Evolutionary conservation across 176 grass and related monocot genomes (phyloP), one percentile per base, ranked within the genome.

Genomic region (Carex myosuroides): DNA sequence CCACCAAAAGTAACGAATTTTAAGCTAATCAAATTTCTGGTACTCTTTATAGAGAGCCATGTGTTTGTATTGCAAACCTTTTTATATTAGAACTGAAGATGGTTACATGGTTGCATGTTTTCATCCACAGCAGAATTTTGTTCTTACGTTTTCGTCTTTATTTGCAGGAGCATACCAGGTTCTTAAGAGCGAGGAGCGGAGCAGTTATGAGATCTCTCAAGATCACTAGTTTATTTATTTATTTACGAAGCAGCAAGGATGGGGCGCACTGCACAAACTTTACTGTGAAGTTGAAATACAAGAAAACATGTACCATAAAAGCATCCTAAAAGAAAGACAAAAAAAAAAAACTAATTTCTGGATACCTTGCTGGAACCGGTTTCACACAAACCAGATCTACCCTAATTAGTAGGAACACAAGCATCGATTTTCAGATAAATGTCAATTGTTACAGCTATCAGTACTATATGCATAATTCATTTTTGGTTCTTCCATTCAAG

Each of bases 81-180:
- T 13, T 46, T 46, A 46, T 46, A 62, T n/a, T 62, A 24, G 60
- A 10, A 62, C 20, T 21, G 1, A 18, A 20, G 60, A 62, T 62
- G 60, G 60, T 22, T 62, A 59, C 13, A 18, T n/a, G 44, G 8
- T 48, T 48, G 11, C 9, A 24, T 62, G 21, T 61, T 61, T 61
- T 1, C 1, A 17, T 61, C 2, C 60, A 62, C 7, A 3, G 10
- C 9, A 21, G 7, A 66, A 6, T 66, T 16, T 32, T 2, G 3
- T 33, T 66, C 26, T 66, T 50, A 50, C 10, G n/a, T 48, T 8
- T 13, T 73, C 8, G 7, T 73, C 22, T 77, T 56, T 16, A 21
- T 56, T 77, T 83, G 8, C 22, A 65, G 60, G 63, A 67, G 20
- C 22, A 83, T 83, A 83, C 39, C 80, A 33, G 21, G 63, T 44